Percentiles rank a stretch among this genome's conserved stretches.
Evolutionary conservation across 129 eudicot genomes (phyloP).

Genomic region (Pulicaria dysenterica): DNA sequence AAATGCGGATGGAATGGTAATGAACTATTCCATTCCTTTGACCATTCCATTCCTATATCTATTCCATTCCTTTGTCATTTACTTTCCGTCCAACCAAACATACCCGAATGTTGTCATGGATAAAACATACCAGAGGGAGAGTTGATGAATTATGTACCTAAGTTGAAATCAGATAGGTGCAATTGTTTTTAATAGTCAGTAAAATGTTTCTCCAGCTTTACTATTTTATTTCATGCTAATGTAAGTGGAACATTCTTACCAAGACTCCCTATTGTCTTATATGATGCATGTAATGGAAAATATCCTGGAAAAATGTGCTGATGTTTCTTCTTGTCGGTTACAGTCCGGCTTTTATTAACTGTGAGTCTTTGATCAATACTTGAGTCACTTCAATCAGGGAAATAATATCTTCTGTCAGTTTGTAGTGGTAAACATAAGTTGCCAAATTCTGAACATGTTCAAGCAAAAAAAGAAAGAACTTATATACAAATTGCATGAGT

Average conservation of each 20-base stretch:
- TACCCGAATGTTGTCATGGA: neutral
- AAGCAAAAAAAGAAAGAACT: neutral
- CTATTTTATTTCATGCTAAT: too few relatives aligned
- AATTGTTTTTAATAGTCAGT: too few relatives aligned
- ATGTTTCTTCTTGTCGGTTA: conserved; percentile 3
- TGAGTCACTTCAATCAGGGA: neutral
- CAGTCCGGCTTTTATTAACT: neutral
- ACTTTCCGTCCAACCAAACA: too few relatives aligned
- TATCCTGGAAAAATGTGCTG: neutral
- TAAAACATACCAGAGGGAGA: neutral
- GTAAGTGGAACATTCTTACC: too few relatives aligned
- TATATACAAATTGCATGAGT: conserved; percentile 7
- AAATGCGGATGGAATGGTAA: too few relatives aligned
- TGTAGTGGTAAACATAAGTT: conserved; percentile 5
- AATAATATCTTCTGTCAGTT: neutral
- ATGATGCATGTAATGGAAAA: conserved; percentile 1
- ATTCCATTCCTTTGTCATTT: too few relatives aligned
- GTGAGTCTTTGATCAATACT: neutral
- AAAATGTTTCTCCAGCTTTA: too few relatives aligned
- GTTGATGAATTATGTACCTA: neutral
- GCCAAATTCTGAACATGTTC: neutral
- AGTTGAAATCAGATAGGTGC: too few relatives aligned
- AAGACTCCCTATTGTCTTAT: neutral
- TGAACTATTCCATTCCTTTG: too few relatives aligned
- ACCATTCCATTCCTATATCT: too few relatives aligned